Evolutionary conservation across 345 rosid species (phyloP), one percentile per base, ranked within the genome.

Genomic region (Heritiera littoralis): DNA sequence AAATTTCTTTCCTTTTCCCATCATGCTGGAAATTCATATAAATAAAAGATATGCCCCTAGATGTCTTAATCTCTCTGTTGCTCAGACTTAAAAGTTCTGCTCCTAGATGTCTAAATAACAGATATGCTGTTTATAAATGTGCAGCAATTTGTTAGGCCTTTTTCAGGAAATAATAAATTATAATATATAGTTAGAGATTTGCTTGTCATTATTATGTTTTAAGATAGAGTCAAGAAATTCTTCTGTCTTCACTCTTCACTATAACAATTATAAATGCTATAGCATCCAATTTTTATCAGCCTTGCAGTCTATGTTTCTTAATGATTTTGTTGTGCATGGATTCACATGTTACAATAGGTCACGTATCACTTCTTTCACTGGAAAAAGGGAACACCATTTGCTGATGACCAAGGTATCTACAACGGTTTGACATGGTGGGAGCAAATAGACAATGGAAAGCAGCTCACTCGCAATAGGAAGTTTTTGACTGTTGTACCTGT

Each of bases 381-480:
- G 95, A 90, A 90, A 89, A 91, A 91, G 81, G 96, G 96, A 77
- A 90, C 92, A 8, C 96, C 96, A 0, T 92, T 92, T 67, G 88
- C 88, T 2, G 96, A 92, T 82, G 96, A 92, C 78, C 94, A 90
- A 81, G 94, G 96, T 17, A 85, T 92, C 85, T 90, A 90, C 87
- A 92, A 92, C 40, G 58, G 87, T 65, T 73, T 92, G 83, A 92
- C 94, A 51, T 92, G 94, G 96, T 90, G 94, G 93, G 96, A 92
- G 81, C 96, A 92, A 83, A 89, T 92, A 38, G 97, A 90, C 64
- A 92, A 81, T 67, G 98, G 98, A 80, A 93, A 93, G 85, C 96
- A 93, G 80, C 94, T 93, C 72, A 93, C 98, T 2, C 92, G 92
- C 61, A 89, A 93, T 70, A 81, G 95, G 58, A 92, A 89, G 87